A percentile compares a stretch with the other conserved stretches of the same genome.
phyloP scores from a whole-genome alignment of 2,329 filamentous ascomycete species.

The Nigrograna mackinnonii region DNA sequence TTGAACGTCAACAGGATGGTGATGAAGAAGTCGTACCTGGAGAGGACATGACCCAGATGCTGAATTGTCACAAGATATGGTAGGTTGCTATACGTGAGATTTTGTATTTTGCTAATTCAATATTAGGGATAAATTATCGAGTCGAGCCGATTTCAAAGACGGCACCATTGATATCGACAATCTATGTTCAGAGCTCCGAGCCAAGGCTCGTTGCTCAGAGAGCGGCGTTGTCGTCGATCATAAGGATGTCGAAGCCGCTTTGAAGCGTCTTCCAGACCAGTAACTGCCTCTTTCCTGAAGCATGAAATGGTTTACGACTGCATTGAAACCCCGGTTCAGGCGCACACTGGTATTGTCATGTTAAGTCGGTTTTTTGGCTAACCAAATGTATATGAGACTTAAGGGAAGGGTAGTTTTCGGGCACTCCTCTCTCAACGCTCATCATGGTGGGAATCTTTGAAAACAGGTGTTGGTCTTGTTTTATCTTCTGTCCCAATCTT shows the following conservation, averaged over 20 bases:
- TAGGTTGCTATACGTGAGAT: constrained; percentile 53
- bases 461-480: too few species aligned
- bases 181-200: constrained; percentile 87
- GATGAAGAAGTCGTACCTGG: constrained; percentile 65
- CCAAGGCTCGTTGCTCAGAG: constrained; percentile 95
- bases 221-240: constrained; percentile 87
- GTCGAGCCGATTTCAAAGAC: constrained; percentile 82
- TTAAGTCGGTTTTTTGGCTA: constrained; percentile 8
- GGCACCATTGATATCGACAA: constrained; percentile 94
- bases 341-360: constrained; percentile 15
- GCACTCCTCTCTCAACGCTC: too few species aligned
- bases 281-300: too few species aligned
- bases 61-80: constrained; percentile 93
- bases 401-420: too few species aligned
- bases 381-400: too few species aligned
- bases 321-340: constrained; percentile 18
- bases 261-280: constrained; percentile 48
- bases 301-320: constrained; percentile 2
- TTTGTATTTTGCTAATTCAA: not conserved
- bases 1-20: constrained; percentile 74
- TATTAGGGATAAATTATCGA: constrained; percentile 86
- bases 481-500: too few species aligned
- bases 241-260: constrained; percentile 75
- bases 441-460: too few species aligned
- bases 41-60: constrained; percentile 64